These are phyloP conservation scores for Phlyctochytrium planicorne DNA, from an alignment of 192 early-diverging fungal genomes.

Conservation along the genomic window DNA sequence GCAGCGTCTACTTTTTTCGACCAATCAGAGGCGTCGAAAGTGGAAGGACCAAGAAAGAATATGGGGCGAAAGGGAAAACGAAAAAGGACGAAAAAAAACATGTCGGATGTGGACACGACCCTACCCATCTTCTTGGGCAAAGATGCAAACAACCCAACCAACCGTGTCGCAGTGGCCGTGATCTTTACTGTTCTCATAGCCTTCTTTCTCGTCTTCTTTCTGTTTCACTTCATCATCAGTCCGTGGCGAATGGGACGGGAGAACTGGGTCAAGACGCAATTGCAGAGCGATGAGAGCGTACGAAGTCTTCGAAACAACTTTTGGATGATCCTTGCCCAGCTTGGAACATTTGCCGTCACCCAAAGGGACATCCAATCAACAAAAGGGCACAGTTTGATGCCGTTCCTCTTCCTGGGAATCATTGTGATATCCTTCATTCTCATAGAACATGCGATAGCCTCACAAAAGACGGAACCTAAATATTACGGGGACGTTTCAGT, in stretches of 20 bases:
- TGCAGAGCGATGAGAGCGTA: not conserved
- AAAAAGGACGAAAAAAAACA: not conserved
- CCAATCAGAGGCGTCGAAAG: too few species aligned
- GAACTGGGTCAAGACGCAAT: slow-evolving; percentile 14
- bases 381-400: slow-evolving; percentile 9
- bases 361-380: slow-evolving; percentile 8
- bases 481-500: not conserved
- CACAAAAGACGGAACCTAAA: not conserved
- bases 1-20: too few species aligned
- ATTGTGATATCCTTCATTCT: slow-evolving; percentile 18
- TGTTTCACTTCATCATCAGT: slow-evolving; percentile 27
- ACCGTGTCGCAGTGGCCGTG: slow-evolving; percentile 17
- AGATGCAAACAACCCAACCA: slow-evolving; percentile 14
- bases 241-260: slow-evolving; percentile 24
- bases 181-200: slow-evolving; percentile 20
- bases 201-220: slow-evolving; percentile 21
- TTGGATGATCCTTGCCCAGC: slow-evolving; percentile 10
- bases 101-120: slow-evolving; percentile 12
- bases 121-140: slow-evolving; percentile 23
- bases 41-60: too few species aligned
- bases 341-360: slow-evolving; percentile 10
- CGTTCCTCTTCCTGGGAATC: slow-evolving; percentile 13
- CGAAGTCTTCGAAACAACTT: slow-evolving; percentile 15
- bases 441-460: slow-evolving; percentile 16
- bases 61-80: too few species aligned